Conservation (phyloP, 148 eudicot species). For the Fagopyrum esculentum region DNA sequence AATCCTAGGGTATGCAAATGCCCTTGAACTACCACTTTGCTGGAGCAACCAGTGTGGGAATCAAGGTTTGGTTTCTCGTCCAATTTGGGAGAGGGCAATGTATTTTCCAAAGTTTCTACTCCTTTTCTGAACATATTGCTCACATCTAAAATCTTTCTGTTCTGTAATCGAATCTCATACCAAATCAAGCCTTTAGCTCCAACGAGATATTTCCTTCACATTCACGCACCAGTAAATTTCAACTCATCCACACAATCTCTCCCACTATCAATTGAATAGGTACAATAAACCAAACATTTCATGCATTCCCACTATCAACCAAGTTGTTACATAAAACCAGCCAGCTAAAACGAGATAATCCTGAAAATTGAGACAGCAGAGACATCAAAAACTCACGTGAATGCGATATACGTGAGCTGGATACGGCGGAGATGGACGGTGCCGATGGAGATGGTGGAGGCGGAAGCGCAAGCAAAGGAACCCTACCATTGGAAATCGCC, state of each 20-base stretch:
- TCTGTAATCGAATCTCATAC: neutral
- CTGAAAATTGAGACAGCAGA: neutral
- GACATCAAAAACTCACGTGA: neutral
- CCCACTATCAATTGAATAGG: neutral
- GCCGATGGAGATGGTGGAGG: neutral
- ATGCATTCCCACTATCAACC: neutral
- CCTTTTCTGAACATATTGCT: neutral
- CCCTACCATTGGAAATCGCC: constrained; percentile 1
- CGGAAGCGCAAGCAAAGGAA: constrained; percentile 5
- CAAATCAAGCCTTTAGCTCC: neutral
- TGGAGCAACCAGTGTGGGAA: neutral
- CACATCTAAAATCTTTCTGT: neutral
- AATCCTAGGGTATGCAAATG: neutral
- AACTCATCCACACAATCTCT: neutral
- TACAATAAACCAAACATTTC: neutral
- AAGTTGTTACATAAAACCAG: neutral
- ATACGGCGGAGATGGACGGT: neutral
- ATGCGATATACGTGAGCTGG: neutral
- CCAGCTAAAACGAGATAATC: neutral
- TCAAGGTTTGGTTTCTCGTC: neutral
- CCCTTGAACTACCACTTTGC: neutral
- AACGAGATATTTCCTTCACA: neutral
- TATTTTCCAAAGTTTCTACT: neutral
- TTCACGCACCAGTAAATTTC: neutral
- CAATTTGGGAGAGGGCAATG: neutral